A percentile compares a stretch with the other conserved stretches of the same genome.
Evolutionary conservation across 2,329 filamentous ascomycete species (phyloP).

Genomic region (Fusarium lyarnte): DNA sequence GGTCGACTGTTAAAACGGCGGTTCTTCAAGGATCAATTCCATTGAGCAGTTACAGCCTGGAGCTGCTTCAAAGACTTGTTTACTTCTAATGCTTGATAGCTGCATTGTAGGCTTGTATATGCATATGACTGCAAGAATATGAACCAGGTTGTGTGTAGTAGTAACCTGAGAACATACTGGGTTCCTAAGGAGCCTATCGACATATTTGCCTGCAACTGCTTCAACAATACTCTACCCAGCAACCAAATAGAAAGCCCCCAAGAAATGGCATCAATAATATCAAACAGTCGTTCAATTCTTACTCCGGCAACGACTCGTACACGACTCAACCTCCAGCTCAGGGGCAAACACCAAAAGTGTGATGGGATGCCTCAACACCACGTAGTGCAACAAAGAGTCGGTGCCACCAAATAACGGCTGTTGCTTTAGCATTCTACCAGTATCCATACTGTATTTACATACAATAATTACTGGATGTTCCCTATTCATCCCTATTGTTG

Average conservation of each 20-base stretch:
- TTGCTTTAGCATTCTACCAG: constrained; percentile 6
- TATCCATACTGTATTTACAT: neutral
- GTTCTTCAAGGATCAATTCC: neutral
- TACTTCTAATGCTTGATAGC: neutral
- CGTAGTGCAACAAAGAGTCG: constrained; percentile 22
- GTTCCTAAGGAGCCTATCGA: neutral
- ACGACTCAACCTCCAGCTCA: constrained; percentile 1
- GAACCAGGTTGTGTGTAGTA: neutral
- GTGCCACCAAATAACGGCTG: constrained; percentile 29
- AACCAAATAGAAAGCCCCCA: neutral
- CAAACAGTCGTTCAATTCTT: neutral
- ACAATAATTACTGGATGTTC: neutral
- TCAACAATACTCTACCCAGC: too few species aligned
- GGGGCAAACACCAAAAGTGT: constrained; percentile 26
- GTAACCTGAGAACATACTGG: neutral
- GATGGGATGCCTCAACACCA: constrained; percentile 23
- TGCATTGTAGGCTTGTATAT: neutral
- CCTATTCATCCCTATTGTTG: constrained; percentile 7
- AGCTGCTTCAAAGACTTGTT: neutral
- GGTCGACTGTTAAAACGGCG: neutral
- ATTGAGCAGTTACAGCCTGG: too few species aligned
- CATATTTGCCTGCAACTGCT: neutral
- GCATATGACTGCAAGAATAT: neutral
- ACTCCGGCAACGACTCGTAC: neutral
- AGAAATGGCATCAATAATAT: neutral